Evolutionary conservation across 2,329 filamentous ascomycete genomes (phyloP), one percentile per base, ranked within the genome.

Genomic region (Beauveria asiatica): DNA sequence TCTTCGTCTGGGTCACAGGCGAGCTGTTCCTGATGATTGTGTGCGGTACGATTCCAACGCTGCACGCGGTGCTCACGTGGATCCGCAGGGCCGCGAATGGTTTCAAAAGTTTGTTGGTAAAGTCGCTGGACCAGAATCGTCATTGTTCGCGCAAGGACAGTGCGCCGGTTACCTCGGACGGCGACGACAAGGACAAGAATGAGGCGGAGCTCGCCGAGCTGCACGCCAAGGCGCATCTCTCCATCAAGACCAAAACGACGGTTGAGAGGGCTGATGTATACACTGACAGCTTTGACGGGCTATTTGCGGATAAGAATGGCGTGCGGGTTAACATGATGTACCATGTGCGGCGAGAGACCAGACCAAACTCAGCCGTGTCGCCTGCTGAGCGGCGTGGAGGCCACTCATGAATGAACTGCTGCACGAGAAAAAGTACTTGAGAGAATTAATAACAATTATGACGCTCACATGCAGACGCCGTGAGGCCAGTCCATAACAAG

Each of bases 21-120:
- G 65, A 67, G 61, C 59, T 67, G 17, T 67, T 67, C 59, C 58
- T 67, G 49, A 65, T 67, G 61, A 65, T 67, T 49, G 62, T 67
- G 11, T 67, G 65, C 46, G 62, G 65, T 37, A 62, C 64, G 1
- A 59, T 66, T 11, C 65, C 65, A 8, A 63, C 64, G 13, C 57
- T 67, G 11, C 62, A 63, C 21, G 57, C 62, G 3, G 61, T 66
- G 21, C 55, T 66, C 6, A 30, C 37, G 27, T 65, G 60, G 56
- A 46, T 60, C 39, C 64, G 61, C 23, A n/a, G 11, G 3, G 53
- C 56, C 25, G 57, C 60, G 2, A 42, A 50, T n/a, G 53, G 49
- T 42, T 45, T 63, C 48, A 45, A 33, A 19, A 59, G 58, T 42
- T 59, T 19, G 1, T 59, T 19, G 1, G 41, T 54, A 3, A 25